These are phyloP conservation scores for Lasiosphaeria miniovina DNA, from an alignment of 495 filamentous ascomycete species.

Conservation along the genomic window DNA sequence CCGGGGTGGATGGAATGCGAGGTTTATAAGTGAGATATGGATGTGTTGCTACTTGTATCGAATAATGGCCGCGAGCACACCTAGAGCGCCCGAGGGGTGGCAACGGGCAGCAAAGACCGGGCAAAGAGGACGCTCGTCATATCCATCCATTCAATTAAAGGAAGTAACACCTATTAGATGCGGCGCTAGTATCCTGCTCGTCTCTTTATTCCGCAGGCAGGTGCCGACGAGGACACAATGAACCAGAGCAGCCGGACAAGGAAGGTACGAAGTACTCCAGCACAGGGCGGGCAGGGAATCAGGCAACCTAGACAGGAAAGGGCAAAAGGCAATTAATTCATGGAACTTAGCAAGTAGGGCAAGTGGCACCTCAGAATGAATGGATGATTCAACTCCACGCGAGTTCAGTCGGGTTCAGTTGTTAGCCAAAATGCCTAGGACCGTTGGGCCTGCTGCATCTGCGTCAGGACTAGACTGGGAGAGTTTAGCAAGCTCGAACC, in stretches of 20 bases:
- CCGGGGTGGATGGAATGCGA: not conserved
- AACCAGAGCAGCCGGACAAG: conserved; percentile 31
- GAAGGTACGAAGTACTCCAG: conserved; percentile 24
- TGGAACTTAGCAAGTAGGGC: too few relatives aligned
- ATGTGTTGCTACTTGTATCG: not conserved
- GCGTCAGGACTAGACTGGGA: not conserved
- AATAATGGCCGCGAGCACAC: not conserved
- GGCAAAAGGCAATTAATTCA: not conserved
- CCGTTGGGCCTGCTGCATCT: not conserved
- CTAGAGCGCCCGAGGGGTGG: not conserved
- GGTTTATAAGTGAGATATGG: conserved; percentile 6
- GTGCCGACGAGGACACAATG: conserved; percentile 30
- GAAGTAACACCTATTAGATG: conserved; percentile 21
- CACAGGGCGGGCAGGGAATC: not conserved
- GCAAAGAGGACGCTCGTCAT: conserved; percentile 26
- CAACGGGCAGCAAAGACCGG: conserved; percentile 21
- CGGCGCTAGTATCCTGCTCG: conserved; percentile 3
- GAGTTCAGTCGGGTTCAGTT: too few relatives aligned
- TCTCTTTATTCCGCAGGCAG: conserved; percentile 34
- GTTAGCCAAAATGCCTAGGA: too few relatives aligned
- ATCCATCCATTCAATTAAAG: conserved; percentile 23
- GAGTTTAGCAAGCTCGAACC: not conserved
- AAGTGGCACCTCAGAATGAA: too few relatives aligned
- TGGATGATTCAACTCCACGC: too few relatives aligned
- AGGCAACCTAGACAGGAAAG: not conserved